Evolutionary conservation across 2,329 filamentous ascomycete genomes (phyloP), one percentile per base, ranked within the genome.

Genomic region (Talaromyces sp.): DNA sequence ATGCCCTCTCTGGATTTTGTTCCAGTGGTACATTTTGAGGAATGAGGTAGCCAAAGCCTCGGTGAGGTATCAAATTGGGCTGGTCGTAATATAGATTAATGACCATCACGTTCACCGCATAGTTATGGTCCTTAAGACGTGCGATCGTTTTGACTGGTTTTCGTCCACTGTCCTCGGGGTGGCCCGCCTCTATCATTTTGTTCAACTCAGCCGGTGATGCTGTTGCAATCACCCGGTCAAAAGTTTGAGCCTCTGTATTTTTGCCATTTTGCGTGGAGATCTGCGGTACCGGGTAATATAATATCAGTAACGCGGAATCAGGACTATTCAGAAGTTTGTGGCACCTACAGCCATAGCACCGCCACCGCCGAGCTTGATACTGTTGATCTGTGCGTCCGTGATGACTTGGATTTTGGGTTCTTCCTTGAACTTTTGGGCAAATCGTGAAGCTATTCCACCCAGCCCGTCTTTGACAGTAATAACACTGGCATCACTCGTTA

Each of bases 1-100:
- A 86, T 0, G 89, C 90, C 64, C 87, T 85, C 73, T 96, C 91
- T 1, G 91, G 89, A 72, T 96, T 96, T 66, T 91, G 82, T 42
- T 86, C 85, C 55, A 83, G 81, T 3, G 88, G 83, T 1, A 91
- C 82, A 16, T 87, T 87, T 63, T 87, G 86, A 1, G 95, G 94
- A 63, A 99, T 90, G 5, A 99, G 85, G 75, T 98, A 98, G 66
- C 95, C 95, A 72, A 98, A 96, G 18, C 93, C 95, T 33, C 81
- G 78, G 61, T 87, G 79, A 14, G 85, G 84, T 56, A 91, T 81
- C 40, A 96, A 78, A 61, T 85, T 71, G 6, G 87, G 82, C 51
- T 86, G 81, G 1, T 83, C 79, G 74, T 89, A 99, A 83, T 89
- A 97, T 55, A 99, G 82, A 76, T 96, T 97, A 64, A 99, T 89